Evolutionary conservation across 1,284 basidiomycete genomes (phyloP), one percentile per base, ranked within the genome.

Genomic region (Leucoagaricus sp.): DNA sequence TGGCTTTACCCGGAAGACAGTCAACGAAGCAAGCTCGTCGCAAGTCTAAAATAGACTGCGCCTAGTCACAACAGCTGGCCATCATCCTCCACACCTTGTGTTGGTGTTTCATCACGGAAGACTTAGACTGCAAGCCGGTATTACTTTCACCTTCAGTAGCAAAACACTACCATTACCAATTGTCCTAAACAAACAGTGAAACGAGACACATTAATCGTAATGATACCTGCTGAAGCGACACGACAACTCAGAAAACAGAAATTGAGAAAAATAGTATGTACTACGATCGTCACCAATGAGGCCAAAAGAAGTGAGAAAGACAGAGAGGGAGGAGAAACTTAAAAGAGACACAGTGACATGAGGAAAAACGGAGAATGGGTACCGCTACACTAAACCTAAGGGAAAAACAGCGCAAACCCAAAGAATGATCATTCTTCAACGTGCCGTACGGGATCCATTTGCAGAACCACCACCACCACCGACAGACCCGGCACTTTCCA

Each of bases 121-220:
- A n/a, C n/a, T n/a, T n/a, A n/a, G n/a, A 3, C 17, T 21, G 41
- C 7, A 42, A 25, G 4, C 17, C 17, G 41, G 17, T 9, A 10
- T 23, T 19, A 21, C 10, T 46, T 29, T 29, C 19, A 25, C 25
- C 15, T 44, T 19, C 26, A 53, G 23, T 45, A 45, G 12, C 23
- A 47, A 31, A 47, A 10, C 28, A 28, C 51, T 45, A 46, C 33
- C 44, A 53, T 40, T 38, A 25, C 19, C 44, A 28, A 38, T 8
- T 15, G 33, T 25, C 23, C 41, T 9, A 34, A 45, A 53, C 51
- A 38, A 46, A 25, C 9, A 40, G 26, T 13, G 41, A 42, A 42
- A 13, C 49, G 15, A 52, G 4, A 23, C 47, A 53, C 40, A 53
- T 47, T 47, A 53, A 40, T 38, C 25, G 52, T 46, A 46, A 53